Conservation (phyloP, 2,329 filamentous ascomycete species). For the Fusarium pseudonygamai region DNA sequence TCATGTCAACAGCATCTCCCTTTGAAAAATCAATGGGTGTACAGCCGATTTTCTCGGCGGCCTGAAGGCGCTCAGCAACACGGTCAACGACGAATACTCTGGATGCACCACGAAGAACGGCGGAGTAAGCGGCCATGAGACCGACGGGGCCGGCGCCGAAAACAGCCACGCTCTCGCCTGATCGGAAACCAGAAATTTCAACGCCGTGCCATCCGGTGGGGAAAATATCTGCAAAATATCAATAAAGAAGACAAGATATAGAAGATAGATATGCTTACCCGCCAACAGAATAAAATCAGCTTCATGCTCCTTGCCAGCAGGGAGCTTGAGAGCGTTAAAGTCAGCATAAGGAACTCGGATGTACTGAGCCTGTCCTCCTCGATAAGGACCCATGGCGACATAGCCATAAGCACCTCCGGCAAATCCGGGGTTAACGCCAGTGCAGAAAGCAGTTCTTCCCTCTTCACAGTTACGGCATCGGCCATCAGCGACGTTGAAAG, state of each 20-base stretch:
- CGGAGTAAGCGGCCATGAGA: slow-evolving; percentile 73
- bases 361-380: slow-evolving; percentile 68
- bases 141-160: slow-evolving; percentile 73
- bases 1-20: slow-evolving; percentile 67
- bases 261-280: slow-evolving; percentile 32
- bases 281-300: slow-evolving; percentile 65
- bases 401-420: slow-evolving; percentile 57
- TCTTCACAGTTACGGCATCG: slow-evolving; percentile 72
- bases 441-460: slow-evolving; percentile 72
- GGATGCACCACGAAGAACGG: slow-evolving; percentile 67
- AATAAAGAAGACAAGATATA: slow-evolving; percentile 50
- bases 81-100: slow-evolving; percentile 71
- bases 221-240: slow-evolving; percentile 44
- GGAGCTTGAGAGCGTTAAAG: slow-evolving; percentile 71
- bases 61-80: slow-evolving; percentile 66
- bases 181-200: slow-evolving; percentile 65
- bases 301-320: slow-evolving; percentile 68
- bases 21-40: slow-evolving; percentile 69
- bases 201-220: slow-evolving; percentile 64
- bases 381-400: slow-evolving; percentile 67
- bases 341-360: slow-evolving; percentile 73
- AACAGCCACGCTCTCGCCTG: slow-evolving; percentile 70
- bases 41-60: slow-evolving; percentile 69
- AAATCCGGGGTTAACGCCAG: slow-evolving; percentile 58
- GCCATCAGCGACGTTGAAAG: slow-evolving; percentile 72